These are phyloP conservation scores for Rhododendron simsii DNA, from an alignment of 148 eudicot genomes.

Conservation along the genomic window DNA sequence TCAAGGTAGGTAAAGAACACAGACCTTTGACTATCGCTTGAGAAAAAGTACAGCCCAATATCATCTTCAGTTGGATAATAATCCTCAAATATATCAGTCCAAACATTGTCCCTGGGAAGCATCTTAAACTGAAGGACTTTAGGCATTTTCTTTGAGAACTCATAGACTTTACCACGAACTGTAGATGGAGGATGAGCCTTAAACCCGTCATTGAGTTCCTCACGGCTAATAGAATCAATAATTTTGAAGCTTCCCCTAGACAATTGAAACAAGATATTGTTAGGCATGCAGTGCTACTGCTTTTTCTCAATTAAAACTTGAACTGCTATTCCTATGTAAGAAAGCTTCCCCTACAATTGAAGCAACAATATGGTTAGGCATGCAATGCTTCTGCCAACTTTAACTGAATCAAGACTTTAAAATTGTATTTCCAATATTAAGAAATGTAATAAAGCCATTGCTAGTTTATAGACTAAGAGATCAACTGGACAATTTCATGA, in stretches of 20 bases:
- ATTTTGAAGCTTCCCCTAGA: constrained; percentile 61
- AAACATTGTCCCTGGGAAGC: constrained; percentile 29
- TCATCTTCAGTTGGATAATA: constrained; percentile 39
- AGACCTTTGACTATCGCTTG: constrained; percentile 32
- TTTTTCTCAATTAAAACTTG: background rate
- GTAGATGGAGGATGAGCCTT: constrained; percentile 54
- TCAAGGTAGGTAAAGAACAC: background rate
- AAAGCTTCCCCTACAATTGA: background rate
- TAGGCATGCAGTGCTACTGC: background rate
- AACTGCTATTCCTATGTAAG: background rate
- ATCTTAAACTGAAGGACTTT: constrained; percentile 36
- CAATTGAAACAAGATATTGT: constrained; percentile 13
- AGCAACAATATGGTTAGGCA: background rate
- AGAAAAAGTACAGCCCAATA: constrained; percentile 58
- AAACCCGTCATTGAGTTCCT: constrained; percentile 19
- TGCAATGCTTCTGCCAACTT: too few relatives aligned
- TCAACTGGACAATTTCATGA: background rate
- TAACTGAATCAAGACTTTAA: background rate
- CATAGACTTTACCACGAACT: constrained; percentile 36
- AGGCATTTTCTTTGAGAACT: constrained; percentile 50
- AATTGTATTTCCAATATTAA: background rate
- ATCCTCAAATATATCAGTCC: constrained; percentile 40
- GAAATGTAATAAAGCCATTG: background rate
- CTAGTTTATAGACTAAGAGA: background rate
- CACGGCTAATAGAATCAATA: constrained; percentile 4